These are phyloP conservation scores for Kazachstania sp. DNA, from an alignment of 1,139 yeast species.

Conservation along the genomic window DNA sequence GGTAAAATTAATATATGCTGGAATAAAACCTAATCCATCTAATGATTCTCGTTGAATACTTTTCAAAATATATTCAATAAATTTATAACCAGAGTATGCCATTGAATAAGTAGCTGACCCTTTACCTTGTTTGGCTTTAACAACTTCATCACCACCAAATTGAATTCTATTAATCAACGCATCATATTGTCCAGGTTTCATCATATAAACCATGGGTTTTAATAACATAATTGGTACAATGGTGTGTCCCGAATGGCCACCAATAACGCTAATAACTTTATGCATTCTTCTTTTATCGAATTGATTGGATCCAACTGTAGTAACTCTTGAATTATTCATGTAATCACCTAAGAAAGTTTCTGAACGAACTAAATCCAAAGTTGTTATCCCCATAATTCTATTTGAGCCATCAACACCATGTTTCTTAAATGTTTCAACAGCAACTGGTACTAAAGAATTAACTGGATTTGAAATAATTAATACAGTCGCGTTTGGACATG, in stretches of 20 bases:
- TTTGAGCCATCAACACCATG: slow-evolving; percentile 84
- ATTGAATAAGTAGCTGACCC: slow-evolving; percentile 98
- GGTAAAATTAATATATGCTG: slow-evolving; percentile 51
- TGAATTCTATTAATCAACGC: slow-evolving; percentile 86
- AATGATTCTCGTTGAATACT: slow-evolving; percentile 18
- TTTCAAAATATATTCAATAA: slow-evolving; percentile 50
- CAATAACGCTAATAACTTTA: slow-evolving; percentile 61
- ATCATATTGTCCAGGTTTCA: slow-evolving; percentile 51
- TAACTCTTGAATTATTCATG: slow-evolving; percentile 49
- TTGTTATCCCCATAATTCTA: slow-evolving; percentile 93
- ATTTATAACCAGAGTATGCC: slow-evolving; percentile 97
- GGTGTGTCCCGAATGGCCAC: slow-evolving; percentile 98
- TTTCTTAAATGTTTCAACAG: slow-evolving; percentile 83
- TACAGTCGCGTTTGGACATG: slow-evolving; percentile 80
- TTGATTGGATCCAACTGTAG: slow-evolving; percentile 42
- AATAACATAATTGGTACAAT: slow-evolving; percentile 89
- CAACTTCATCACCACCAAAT: slow-evolving; percentile 99
- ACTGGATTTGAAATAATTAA: slow-evolving; percentile 94
- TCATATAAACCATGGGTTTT: slow-evolving; percentile 42
- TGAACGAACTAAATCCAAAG: slow-evolving; percentile 89
- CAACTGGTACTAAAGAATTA: slow-evolving; percentile 97
- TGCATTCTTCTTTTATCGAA: slow-evolving; percentile 32
- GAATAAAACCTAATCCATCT: slow-evolving; percentile 25
- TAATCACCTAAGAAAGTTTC: slow-evolving; percentile 71
- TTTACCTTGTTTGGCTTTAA: slow-evolving; percentile 96